Conservation (phyloP, 2,329 filamentous ascomycete species). For the Pseudocercospora fuligena region DNA sequence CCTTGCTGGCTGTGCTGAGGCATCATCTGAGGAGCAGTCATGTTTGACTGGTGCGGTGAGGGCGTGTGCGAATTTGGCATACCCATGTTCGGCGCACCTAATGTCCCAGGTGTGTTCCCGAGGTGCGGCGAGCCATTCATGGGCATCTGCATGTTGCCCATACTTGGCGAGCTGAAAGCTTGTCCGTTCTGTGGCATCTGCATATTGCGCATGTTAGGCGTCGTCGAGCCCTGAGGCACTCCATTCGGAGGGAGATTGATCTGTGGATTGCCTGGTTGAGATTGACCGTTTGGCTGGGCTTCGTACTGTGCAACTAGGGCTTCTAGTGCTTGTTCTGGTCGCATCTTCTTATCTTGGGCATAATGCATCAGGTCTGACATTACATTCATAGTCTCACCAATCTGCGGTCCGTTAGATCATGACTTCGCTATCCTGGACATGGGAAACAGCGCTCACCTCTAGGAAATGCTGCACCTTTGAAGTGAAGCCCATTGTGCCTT, state of each 20-base stretch:
- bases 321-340: constrained; percentile 60
- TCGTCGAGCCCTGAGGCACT: constrained; percentile 35
- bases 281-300: constrained; percentile 32
- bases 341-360: constrained; percentile 58
- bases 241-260: constrained; percentile 53
- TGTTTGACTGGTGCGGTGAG: constrained; percentile 51
- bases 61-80: constrained; percentile 47
- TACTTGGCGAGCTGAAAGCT: constrained; percentile 62
- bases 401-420: constrained; percentile 47
- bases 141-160: constrained; percentile 59
- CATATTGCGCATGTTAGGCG: constrained; percentile 43
- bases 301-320: constrained; percentile 56
- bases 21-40: constrained; percentile 58
- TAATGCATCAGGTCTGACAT: constrained; percentile 66
- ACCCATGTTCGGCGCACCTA: constrained; percentile 30
- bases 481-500: constrained; percentile 61
- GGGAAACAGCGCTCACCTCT: constrained; percentile 54
- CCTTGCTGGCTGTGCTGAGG: constrained; percentile 62
- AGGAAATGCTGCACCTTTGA: constrained; percentile 63
- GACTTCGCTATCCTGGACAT: constrained; percentile 7
- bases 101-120: constrained; percentile 42
- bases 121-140: constrained; percentile 57
- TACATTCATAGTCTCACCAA: constrained; percentile 67
- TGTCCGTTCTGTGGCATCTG: constrained; percentile 37
- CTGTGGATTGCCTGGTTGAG: constrained; percentile 46